Evolutionary conservation across 176 grass and related monocot genomes (phyloP).

Genomic region (Aegilops longissima): DNA sequence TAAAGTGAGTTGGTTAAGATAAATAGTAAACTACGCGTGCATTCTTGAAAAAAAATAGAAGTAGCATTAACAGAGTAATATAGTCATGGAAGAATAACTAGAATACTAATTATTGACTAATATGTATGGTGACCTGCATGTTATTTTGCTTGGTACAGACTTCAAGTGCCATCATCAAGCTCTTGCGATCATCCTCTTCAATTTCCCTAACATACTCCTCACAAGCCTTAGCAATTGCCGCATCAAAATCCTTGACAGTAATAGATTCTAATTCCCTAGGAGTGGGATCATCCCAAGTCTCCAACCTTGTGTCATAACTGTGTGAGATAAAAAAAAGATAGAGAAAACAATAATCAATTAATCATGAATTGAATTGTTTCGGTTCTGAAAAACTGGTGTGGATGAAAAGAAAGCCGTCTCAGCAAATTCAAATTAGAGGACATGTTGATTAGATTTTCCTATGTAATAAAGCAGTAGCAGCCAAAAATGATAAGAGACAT

Average conservation of each 20-base stretch:
- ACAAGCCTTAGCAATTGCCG: background rate
- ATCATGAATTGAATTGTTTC: background rate
- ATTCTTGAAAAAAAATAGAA: background rate
- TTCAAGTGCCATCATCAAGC: background rate
- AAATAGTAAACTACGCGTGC: no score
- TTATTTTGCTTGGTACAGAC: background rate
- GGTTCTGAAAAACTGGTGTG: background rate
- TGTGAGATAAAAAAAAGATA: background rate
- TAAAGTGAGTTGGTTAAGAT: no score
- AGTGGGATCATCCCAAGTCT: background rate
- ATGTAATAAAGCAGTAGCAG: background rate
- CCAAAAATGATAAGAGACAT: background rate
- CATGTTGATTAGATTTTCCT: background rate
- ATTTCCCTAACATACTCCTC: background rate
- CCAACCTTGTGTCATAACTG: background rate
- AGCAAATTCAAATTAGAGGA: background rate
- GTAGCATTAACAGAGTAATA: background rate
- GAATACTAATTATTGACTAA: background rate
- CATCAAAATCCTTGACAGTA: background rate
- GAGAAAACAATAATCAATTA: background rate
- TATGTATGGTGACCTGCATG: background rate
- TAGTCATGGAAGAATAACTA: background rate
- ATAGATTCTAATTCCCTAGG: background rate
- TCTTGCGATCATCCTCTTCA: background rate
- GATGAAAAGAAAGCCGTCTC: background rate